Evolutionary conservation across 345 rosid species (phyloP).

Genomic region (Moricandia moricandioides): DNA sequence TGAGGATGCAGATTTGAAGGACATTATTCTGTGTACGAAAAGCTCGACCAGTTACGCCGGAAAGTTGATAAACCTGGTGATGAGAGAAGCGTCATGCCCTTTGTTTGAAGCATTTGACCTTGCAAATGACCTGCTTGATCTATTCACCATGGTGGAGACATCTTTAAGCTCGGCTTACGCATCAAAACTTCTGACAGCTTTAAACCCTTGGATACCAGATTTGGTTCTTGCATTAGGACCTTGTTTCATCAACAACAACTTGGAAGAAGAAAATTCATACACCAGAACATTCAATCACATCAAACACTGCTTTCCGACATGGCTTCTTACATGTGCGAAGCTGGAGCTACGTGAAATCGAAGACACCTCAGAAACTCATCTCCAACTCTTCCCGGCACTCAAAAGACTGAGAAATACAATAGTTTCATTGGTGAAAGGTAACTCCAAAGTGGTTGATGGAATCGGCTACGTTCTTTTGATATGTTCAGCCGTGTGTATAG

Average conservation of each 20-base stretch:
- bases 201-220: conserved; percentile 88
- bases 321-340: conserved; percentile 60
- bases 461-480: conserved; percentile 59
- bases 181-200: conserved; percentile 49
- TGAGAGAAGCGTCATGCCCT: conserved; percentile 48
- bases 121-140: conserved; percentile 56
- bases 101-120: conserved; percentile 55
- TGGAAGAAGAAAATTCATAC: conserved; percentile 24
- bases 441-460: conserved; percentile 50
- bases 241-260: conserved; percentile 40
- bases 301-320: conserved; percentile 54
- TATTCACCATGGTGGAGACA: conserved; percentile 50
- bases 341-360: conserved; percentile 48
- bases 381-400: conserved; percentile 39
- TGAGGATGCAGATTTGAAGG: conserved; percentile 55
- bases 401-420: conserved; percentile 45
- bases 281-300: conserved; percentile 39
- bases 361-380: conserved; percentile 31
- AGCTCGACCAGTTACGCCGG: conserved; percentile 73
- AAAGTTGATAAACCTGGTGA: conserved; percentile 64
- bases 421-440: conserved; percentile 47
- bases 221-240: conserved; percentile 73
- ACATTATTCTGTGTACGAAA: conserved; percentile 52
- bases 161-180: conserved; percentile 52
- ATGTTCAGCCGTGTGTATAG: conserved; percentile 50